Evolutionary conservation across 352 stramenopile genomes (phyloP), one percentile per base, ranked within the genome.

Genomic region (Thalassiosira livingstoniorum): DNA sequence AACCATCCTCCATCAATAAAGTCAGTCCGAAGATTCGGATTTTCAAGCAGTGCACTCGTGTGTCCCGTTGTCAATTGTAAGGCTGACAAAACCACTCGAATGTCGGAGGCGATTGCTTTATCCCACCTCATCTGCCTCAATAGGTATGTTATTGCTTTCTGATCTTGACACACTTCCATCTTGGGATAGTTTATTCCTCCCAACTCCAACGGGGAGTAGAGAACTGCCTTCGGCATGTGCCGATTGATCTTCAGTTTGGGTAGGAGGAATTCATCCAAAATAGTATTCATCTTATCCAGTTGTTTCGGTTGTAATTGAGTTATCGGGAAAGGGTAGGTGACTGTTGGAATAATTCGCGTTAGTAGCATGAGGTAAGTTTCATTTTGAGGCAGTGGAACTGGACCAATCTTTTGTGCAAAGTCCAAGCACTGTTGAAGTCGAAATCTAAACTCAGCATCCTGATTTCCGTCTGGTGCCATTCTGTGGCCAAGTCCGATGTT

Each of bases 171-270:
- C n/a, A 23, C 15, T 23, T 4, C 25, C 7, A 63, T 37, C 34
- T 31, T 63, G 2, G 55, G 55, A 31, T 39, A 63, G n/a, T 63
- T 63, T 63, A 63, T 63, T 5, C 55, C 55, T 63, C 55, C 55
- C 2, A 39, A 21, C 7, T 63, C 55, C 25, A 63, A 31, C 7
- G 55, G 55, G 27, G 55, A 23, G 39, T 63, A 63, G 13, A 63
- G 3, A 3, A 23, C 55, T 39, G 39, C 25, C 25, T 23, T 31
- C 27, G 13, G 18, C 55, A 63, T 63, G 7, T 63, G 34, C 7
- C 55, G 13, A 21, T 63, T 32, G 7, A 63, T 37, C 5, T 23
- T 10, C n/a, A 63, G 27, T 31, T 63, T 63, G 7, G 55, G 55
- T 37, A 63, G 27, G 29, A 63, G 25, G 2, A 21, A 13, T 10